Evolutionary conservation across 768 basidiomycete genomes (phyloP).

Genomic region (Guyanaporus albipodus): DNA sequence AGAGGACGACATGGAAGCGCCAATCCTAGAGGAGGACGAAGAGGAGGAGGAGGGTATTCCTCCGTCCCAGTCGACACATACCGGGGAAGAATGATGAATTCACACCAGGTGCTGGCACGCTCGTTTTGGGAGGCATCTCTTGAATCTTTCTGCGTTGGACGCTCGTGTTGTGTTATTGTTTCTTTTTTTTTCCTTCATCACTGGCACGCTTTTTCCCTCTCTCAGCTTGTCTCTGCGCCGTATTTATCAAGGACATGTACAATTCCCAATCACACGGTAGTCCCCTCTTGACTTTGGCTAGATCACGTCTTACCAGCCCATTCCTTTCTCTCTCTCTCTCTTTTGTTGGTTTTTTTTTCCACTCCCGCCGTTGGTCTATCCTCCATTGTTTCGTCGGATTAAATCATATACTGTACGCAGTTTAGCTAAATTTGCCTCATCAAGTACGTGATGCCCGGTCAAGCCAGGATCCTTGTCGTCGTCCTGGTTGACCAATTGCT

Average conservation of each 20-base stretch:
- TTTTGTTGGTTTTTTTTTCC: constrained; percentile 6
- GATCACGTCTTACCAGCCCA: neutral
- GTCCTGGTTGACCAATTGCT: constrained; percentile 86
- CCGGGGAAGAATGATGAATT: constrained; percentile 21
- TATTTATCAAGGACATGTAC: constrained; percentile 36
- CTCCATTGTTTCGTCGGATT: constrained; percentile 18
- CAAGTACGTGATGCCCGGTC: constrained; percentile 16
- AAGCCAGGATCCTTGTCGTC: constrained; percentile 61
- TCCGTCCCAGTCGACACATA: constrained; percentile 23
- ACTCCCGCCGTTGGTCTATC: constrained; percentile 17
- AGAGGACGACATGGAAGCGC: constrained; percentile 62
- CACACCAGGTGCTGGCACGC: constrained; percentile 9
- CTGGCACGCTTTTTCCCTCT: neutral
- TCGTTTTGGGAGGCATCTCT: constrained; percentile 6
- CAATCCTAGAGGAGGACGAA: constrained; percentile 58
- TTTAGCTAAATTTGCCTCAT: constrained; percentile 12
- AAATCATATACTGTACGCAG: constrained; percentile 29
- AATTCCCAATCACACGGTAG: constrained; percentile 11
- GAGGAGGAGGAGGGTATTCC: constrained; percentile 44
- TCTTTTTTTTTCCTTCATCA: neutral
- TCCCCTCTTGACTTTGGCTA: constrained; percentile 8
- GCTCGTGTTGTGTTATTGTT: constrained; percentile 24
- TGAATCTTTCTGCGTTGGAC: constrained; percentile 14
- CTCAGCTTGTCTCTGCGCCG: constrained; percentile 8
- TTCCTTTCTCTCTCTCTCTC: neutral